Base-by-base conservation (phyloP, 371 early-diverging fungal genomes). In the Dichotomocladium elegans region DNA sequence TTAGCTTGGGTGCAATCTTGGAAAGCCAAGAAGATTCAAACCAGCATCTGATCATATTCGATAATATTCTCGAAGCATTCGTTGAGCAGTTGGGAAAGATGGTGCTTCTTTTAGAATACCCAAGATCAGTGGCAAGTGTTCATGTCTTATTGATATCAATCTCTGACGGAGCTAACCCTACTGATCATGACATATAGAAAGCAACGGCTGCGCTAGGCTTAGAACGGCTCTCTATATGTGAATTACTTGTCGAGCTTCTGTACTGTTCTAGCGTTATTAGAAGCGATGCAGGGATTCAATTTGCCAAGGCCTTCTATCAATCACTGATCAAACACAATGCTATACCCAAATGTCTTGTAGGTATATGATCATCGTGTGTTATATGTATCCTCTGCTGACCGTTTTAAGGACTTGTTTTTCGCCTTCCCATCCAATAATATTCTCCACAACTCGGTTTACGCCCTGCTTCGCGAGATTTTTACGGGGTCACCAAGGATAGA, bases 361-460 rank as follows among this genome's bases (percentile, higher is more conserved):
- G 43, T 55, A 6, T 21, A 4, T 35, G 21, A 3, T 27, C 17
- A 29, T 4, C 12, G 2, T 4, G 0, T 19, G 22, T 29, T 14
- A 41, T 14, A 41, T 8, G 37, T 0, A 30, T 24, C 1, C 27
- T 35, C 17, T 35, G 21, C 15, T 29, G 21, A 26, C 26, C 19
- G 29, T 6, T 14, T 45, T 6, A 25, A 63, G 63, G 58, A 63
- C 15, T 17, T 58, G 10, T 63, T 63, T 41, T 63, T 63, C 47
- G 63, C 54, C 22, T 58, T 57, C 35, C 58, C 63, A 25, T 53
- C 21, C 34, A 57, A 56, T 34, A 63, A 63, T 41, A 33, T 63
- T 1, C 31, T 51, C 3, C 63, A 63, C 34, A 47, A 47, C 10
- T 43, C 51, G 1, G 44, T 58, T 4, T 58, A 54, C 34, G 53